These are phyloP conservation scores for Cordia subcordata DNA, from an alignment of 257 asterid species.

Conservation along the genomic window DNA sequence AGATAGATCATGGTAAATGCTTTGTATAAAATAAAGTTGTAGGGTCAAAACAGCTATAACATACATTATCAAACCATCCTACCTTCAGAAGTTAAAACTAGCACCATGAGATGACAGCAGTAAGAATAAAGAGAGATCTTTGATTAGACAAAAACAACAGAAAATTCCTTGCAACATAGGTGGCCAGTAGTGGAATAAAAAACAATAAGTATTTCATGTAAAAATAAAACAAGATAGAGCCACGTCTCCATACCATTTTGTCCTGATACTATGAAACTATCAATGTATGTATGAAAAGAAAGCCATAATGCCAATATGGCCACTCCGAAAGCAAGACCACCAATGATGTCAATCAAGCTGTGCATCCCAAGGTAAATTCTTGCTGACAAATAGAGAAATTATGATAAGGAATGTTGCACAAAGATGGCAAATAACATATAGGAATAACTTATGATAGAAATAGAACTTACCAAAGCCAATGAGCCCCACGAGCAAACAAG, in stretches of 20 bases:
- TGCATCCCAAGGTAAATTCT: constrained; percentile 97
- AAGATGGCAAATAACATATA: constrained; percentile 6
- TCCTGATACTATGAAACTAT: constrained; percentile 61
- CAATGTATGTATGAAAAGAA: constrained; percentile 49
- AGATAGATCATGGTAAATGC: neutral
- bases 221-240: constrained; percentile 12
- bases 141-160: neutral
- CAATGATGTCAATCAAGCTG: constrained; percentile 77
- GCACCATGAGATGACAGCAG: too few species aligned
- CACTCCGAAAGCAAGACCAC: constrained; percentile 68
- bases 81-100: too few species aligned
- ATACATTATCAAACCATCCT: too few species aligned
- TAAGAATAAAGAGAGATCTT: too few species aligned
- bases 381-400: constrained; percentile 36
- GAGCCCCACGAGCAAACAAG: constrained; percentile 56
- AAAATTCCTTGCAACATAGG: neutral
- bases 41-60: too few species aligned
- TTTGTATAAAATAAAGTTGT: too few species aligned
- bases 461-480: constrained; percentile 59
- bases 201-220: neutral
- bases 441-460: constrained; percentile 10
- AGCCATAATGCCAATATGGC: constrained; percentile 82
- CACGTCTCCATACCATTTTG: constrained; percentile 55
- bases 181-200: neutral
- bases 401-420: constrained; percentile 12